Base-by-base conservation (phyloP, 306 rosid genomes). In the Aeschynomene evenia region DNA sequence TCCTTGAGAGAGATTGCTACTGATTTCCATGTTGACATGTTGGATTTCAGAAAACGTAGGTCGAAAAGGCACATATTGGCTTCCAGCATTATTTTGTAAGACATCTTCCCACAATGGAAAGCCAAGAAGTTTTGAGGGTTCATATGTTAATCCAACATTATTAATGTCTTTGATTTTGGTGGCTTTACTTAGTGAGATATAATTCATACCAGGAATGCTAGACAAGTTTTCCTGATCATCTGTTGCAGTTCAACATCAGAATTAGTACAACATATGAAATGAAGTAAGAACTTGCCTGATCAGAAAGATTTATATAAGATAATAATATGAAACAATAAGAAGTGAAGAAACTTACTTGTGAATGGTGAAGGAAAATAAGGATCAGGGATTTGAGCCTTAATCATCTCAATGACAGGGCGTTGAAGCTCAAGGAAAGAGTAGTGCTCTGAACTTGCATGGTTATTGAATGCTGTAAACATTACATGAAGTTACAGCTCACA, bases 201-300 rank as follows among this genome's bases (percentile, higher is more conserved):
- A 58, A 79, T 83, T 79, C 46, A 73, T 51, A 46, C 71, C 82
- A 72, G 82, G 75, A 80, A 74, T 63, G 71, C 61, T 53, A 33
- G 80, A 51, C n/a, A 75, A 69, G 61, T 83, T 84, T 26, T 72
- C 85, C 75, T 74, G 91, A 77, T 77, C 79, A 74, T 73, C 97
- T 85, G 80, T 73, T 24, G 63, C 39, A 62, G 63, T 69, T 64
- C 46, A 37, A 22, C 37, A 56, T 59, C 26, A 74, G 31, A 26
- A 71, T 48, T 59, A 70, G 72, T 58, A 67, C 19, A 20, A 19
- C 67, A 58, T 28, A 51, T 58, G 20, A 53, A 57, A 51, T 58
- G 20, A 53, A 57, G 9, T 71, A 65, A 34, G 42, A 65, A 33
- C 68, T 31, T 61, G 39, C 45, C 31, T n/a, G 66, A 76, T 18